phyloP scores from a whole-genome alignment of 139 green algal species.

The Micromonas pusilla region DNA sequence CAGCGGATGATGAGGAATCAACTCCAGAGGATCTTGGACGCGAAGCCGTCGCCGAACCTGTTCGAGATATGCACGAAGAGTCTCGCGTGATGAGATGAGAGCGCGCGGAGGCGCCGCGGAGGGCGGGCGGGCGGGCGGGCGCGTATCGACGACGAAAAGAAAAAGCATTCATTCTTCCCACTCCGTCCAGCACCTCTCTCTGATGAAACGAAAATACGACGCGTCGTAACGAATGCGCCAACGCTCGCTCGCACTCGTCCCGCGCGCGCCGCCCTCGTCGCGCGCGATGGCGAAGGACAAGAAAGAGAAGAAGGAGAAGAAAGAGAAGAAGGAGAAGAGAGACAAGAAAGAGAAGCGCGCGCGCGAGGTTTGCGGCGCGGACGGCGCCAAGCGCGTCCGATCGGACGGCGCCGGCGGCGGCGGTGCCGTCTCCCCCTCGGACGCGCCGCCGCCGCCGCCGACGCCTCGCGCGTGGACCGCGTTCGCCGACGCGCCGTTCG shows the following conservation, averaged over 20 bases:
- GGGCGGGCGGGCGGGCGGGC: too few relatives aligned
- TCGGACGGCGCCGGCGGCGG: not conserved
- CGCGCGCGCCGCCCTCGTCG: too few relatives aligned
- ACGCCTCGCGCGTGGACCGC: slow-evolving; percentile 17
- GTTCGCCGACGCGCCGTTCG: slow-evolving; percentile 63
- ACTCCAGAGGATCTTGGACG: slow-evolving; percentile 66
- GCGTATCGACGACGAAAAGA: too few relatives aligned
- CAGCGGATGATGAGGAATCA: slow-evolving; percentile 77
- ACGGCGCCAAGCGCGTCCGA: not conserved
- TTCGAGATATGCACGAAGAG: slow-evolving; percentile 86
- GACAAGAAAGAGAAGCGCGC: slow-evolving; percentile 10
- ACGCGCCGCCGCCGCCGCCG: not conserved
- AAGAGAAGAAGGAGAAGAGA: slow-evolving; percentile 9
- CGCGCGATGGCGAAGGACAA: slow-evolving; percentile 3
- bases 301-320: slow-evolving; percentile 31
- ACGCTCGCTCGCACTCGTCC: not conserved
- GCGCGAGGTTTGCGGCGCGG: not conserved
- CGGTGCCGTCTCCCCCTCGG: not conserved
- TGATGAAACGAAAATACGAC: too few relatives aligned
- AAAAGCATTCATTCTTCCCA: too few relatives aligned
- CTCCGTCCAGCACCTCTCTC: too few relatives aligned
- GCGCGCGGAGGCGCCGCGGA: not conserved
- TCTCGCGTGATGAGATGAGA: slow-evolving; percentile 37
- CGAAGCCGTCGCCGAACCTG: slow-evolving; percentile 72
- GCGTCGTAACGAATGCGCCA: too few relatives aligned